Evolutionary conservation across 306 rosid species (phyloP).

Genomic region (Betula pendula): DNA sequence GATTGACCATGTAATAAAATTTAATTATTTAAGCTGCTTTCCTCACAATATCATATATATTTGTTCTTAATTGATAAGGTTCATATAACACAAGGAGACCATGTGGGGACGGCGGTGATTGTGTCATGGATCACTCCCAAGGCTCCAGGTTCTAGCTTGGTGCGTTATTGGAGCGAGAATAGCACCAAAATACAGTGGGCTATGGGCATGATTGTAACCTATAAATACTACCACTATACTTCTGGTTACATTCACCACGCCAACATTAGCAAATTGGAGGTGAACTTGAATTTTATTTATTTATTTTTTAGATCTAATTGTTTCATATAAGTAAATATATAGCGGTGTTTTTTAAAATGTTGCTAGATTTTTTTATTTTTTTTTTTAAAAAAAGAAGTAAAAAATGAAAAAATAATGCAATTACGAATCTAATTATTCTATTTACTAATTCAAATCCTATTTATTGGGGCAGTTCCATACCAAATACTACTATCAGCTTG

Average conservation of each 20-base stretch:
- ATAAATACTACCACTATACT: conserved; percentile 64
- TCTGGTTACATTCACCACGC: conserved; percentile 89
- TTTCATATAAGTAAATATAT: no score
- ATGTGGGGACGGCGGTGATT: conserved; percentile 66
- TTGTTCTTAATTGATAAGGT: conserved; percentile 45
- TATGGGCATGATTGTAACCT: conserved; percentile 46
- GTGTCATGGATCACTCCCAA: conserved; percentile 77
- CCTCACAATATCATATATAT: not conserved
- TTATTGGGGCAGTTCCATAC: conserved; percentile 35
- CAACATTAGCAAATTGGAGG: conserved; percentile 60
- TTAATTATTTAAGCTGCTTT: no score
- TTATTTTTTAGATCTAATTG: not conserved
- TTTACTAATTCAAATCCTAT: not conserved
- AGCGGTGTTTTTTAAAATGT: no score
- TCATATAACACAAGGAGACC: conserved; percentile 92
- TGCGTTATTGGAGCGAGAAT: conserved; percentile 67
- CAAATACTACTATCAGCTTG: conserved; percentile 47
- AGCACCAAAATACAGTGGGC: conserved; percentile 34
- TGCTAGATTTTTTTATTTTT: no score
- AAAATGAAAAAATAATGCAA: not conserved
- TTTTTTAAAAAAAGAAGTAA: no score
- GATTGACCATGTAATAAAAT: no score
- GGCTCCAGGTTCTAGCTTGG: conserved; percentile 63
- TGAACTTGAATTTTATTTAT: conserved; percentile 18
- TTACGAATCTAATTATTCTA: not conserved